Percentiles rank a stretch among this genome's conserved stretches.
These are phyloP conservation scores for Rhododendron williamsianum DNA, from an alignment of 148 eudicot species.

Conservation along the genomic window DNA sequence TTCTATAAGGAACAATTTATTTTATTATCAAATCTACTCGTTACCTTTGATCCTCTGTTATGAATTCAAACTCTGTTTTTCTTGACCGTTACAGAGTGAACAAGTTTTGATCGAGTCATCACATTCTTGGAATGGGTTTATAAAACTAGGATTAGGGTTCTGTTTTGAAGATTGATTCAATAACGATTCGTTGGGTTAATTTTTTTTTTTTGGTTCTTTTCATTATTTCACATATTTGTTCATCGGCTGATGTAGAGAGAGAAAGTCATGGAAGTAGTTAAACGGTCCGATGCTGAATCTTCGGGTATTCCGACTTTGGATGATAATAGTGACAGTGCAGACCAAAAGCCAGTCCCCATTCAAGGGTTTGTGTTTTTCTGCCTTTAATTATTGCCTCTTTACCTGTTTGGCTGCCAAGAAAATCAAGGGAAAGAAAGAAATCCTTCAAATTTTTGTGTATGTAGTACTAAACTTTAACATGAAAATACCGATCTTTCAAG, in stretches of 20 bases:
- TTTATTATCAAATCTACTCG: no score
- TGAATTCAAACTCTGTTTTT: background rate
- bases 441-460: background rate
- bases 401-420: constrained; percentile 2
- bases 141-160: background rate
- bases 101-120: background rate
- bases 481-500: background rate
- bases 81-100: background rate
- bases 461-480: background rate
- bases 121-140: background rate
- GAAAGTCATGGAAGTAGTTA: constrained; percentile 7
- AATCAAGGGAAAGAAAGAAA: background rate
- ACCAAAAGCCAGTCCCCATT: constrained; percentile 1
- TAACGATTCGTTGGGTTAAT: background rate
- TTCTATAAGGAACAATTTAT: background rate
- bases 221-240: background rate
- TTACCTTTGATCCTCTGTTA: background rate
- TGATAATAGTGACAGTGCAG: background rate
- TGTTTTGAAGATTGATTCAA: background rate
- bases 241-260: background rate
- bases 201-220: background rate
- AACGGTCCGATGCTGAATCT: constrained; percentile 3
- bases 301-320: background rate
- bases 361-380: constrained; percentile 11
- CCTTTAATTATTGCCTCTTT: background rate